Conservation (phyloP, 257 asterid genomes). For the Anisodus tanguticus region DNA sequence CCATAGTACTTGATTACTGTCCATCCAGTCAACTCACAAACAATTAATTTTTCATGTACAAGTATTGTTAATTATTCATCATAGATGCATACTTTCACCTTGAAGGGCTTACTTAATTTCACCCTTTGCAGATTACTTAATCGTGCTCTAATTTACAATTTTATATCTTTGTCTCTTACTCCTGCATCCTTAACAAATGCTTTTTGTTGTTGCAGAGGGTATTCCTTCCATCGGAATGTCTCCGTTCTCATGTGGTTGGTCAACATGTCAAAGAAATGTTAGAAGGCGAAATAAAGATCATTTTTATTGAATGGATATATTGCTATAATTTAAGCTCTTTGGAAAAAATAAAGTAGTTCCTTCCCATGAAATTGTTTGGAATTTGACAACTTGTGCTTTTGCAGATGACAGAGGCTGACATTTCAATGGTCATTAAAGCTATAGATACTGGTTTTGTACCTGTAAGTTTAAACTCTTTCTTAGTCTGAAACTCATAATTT, state of each 20-base stretch:
- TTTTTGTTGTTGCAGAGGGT: slow-evolving; percentile 71
- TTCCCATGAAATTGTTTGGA: background rate
- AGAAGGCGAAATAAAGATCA: slow-evolving; percentile 46
- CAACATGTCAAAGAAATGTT: slow-evolving; percentile 84
- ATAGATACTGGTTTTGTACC: slow-evolving; percentile 83
- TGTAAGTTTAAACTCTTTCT: slow-evolving; percentile 54
- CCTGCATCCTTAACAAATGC: slow-evolving; percentile 14
- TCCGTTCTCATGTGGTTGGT: slow-evolving; percentile 97
- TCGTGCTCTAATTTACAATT: background rate
- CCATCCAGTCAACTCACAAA: background rate
- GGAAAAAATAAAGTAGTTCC: slow-evolving; percentile 21
- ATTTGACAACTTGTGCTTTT: slow-evolving; percentile 33
- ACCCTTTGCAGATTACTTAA: background rate
- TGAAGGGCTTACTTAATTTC: background rate
- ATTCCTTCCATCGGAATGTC: slow-evolving; percentile 95
- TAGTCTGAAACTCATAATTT: background rate
- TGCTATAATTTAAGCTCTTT: background rate
- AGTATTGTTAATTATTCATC: background rate
- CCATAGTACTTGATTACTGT: background rate
- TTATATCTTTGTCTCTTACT: slow-evolving; percentile 14
- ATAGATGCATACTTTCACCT: background rate
- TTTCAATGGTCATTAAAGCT: slow-evolving; percentile 61
- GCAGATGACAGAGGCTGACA: slow-evolving; percentile 74
- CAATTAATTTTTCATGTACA: background rate
- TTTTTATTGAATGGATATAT: slow-evolving; percentile 25